Evolutionary conservation across 306 rosid species (phyloP), one percentile per base, ranked within the genome.

Genomic region (Lablab purpureus): DNA sequence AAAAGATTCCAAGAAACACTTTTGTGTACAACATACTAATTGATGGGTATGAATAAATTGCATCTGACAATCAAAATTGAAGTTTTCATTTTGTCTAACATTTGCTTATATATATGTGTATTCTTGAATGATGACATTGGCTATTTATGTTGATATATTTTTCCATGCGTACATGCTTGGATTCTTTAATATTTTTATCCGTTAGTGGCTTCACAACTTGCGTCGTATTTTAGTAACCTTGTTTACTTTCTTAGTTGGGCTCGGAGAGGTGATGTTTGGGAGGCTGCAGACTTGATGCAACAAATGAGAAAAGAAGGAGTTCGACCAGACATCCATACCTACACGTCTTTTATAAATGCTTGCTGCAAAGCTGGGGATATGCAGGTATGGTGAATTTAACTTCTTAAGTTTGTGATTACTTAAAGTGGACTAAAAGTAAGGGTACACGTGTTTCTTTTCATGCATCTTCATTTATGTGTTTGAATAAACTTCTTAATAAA

Each of bases 201-300:
- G 37, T 70, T 10, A 36, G 7, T 41, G 54, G 59, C 63, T 79
- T 62, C 51, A 10, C 71, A n/a, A 13, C 51, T 23, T 49, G 73
- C 64, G 59, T 47, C 67, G 68, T 46, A 43, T 36, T 74, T 32
- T 75, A 50, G 32, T 84, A 69, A 68, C 75, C 40, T 52, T 75
- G 46, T 56, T 84, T 73, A 58, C 21, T 37, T 74, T 54, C 58
- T 52, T 86, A 93, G 99, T 79, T 95, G 98, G 98, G 98, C 97
- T 76, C 93, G 99, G 81, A 88, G 97, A 81, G 97, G 99, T 56
- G 99, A 95, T 59, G 90, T 95, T 82, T 95, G 99, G 99, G 99
- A 95, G 92, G 99, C 99, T 72, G 91, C 99, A 52, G 99, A 95
- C 86, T 85, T 95, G 86, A 90, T 95, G 91, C 94, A 90, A 85